Evolutionary conservation across 257 asterid species (phyloP), one percentile per base, ranked within the genome.

Genomic region (Scutellaria minor): DNA sequence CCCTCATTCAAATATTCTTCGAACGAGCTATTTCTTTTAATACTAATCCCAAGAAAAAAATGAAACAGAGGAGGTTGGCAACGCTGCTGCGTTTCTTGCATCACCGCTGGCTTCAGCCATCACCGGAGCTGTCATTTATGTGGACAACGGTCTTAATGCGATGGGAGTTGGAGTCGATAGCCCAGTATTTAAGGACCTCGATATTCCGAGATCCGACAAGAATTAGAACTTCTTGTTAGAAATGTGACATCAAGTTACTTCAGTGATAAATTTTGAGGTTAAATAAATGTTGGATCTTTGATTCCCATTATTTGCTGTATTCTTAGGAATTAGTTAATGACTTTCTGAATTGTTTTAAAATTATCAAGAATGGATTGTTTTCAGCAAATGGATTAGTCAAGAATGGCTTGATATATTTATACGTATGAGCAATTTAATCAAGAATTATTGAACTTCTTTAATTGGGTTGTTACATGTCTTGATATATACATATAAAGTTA

Each of bases 101-200:
- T 90, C 97, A 0, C 92, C 97, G 0, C 48, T 88, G 88, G 96
- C 97, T 54, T 88, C 97, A 6, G 97, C 97, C 20, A 75, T 90
- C 35, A 90, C 97, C 18, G 97, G 97, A 39, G 83, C 96, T 15
- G 93, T 87, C 6, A 77, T 88, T 56, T 90, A 86, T 18, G 97
- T 87, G 2, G 97, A 90, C 79, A 88, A 88, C 42, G 97, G 97
- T 24, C 90, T 90, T 27, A 87, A 88, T 24, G 92, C 97, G 0
- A 90, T 90, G 97, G 97, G 93, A 69, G 97, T 90, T 52, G 96
- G 96, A 55, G 90, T 85, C 27, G 97, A 90, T 72, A 90, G 97
- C 85, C 97, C 96, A 0, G 85, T 81, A 1, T 90, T 90, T 56
- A 20, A 20, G 41, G 89, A 85, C 68, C 95, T 90, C 41, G 79